Base-by-base conservation (phyloP, 148 eudicot genomes). In the Cornus suecica region DNA sequence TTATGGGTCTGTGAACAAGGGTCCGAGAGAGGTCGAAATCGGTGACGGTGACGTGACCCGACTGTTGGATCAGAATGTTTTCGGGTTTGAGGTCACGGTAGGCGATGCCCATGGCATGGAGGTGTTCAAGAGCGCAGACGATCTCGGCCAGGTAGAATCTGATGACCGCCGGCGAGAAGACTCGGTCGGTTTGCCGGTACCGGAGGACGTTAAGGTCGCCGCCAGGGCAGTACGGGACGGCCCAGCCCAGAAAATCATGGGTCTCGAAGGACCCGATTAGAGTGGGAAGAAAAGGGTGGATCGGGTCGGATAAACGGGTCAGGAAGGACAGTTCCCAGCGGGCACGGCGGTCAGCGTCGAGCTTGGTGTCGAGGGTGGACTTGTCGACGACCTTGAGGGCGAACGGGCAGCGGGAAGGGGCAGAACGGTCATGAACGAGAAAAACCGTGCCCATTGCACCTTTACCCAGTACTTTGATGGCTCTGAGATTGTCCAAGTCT, bases 371-470 rank as follows among this genome's bases (percentile, higher is more conserved):
- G 25, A 77, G 69, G 68, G 82, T 74, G 60, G 83, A 74, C 80
- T 94, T 92, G 16, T 87, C 84, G 56, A 87, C 88, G 22, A 87
- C 89, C 76, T 91, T 90, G 68, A 88, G 84, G 45, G 93, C 93
- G 67, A 89, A 90, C 22, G 87, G 90, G 73, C 24, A 77, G 29
- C 8, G 28, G 31, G 86, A 88, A 10, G 91, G 87, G 88, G 72
- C 63, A 1, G 27, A 34, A 15, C 0, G 65, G 86, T 90, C 81
- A 68, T 89, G 78, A 70, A 90, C 98, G 20, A 94, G 76, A 74
- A 94, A 88, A 6, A 94, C 98, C 6, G 97, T 94, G 26, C 98
- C 98, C 82, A 84, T 90, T 54, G 98, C 98, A n/a, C 98, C 98
- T 75, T 85, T 90, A n/a, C 98, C 98, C 13, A 94, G 89, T 24